These are phyloP conservation scores for Arthrobotrys sinensis DNA, from an alignment of 2,329 filamentous ascomycete species.

Conservation along the genomic window DNA sequence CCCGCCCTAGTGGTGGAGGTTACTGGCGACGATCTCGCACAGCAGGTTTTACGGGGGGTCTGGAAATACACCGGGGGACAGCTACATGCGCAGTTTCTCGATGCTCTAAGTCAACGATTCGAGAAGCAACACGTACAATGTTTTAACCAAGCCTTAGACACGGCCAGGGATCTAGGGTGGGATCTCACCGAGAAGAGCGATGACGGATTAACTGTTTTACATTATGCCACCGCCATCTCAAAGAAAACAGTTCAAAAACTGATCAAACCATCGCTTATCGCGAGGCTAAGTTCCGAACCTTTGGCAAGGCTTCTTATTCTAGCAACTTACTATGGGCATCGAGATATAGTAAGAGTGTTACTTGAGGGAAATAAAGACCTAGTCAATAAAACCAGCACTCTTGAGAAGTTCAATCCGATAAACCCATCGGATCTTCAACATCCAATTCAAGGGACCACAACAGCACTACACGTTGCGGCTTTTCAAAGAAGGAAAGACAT, in stretches of 20 bases:
- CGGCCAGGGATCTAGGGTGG: not conserved
- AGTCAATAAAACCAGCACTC: not conserved
- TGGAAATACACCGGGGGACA: too few relatives aligned
- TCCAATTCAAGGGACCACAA: not conserved
- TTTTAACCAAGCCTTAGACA: not conserved
- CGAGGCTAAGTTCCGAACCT: too few relatives aligned
- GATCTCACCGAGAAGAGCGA: not conserved
- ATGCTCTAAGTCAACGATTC: too few relatives aligned
- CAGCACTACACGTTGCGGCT: not conserved
- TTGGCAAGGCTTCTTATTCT: not conserved
- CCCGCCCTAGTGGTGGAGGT: too few relatives aligned
- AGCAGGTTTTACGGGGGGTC: too few relatives aligned
- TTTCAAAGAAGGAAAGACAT: slow-evolving; percentile 2
- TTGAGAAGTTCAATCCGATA: not conserved
- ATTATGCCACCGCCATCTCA: not conserved
- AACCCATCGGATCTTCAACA: not conserved
- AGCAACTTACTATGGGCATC: not conserved
- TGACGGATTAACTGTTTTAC: not conserved
- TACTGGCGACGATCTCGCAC: too few relatives aligned
- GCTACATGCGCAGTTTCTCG: too few relatives aligned
- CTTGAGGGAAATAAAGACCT: not conserved
- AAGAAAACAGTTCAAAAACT: not conserved
- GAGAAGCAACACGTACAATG: not conserved
- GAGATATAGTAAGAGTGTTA: not conserved
- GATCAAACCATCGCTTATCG: too few relatives aligned